Evolutionary conservation across 192 early-diverging fungal species (phyloP), one percentile per base, ranked within the genome.

Genomic region (Mortierella hygrophila): DNA sequence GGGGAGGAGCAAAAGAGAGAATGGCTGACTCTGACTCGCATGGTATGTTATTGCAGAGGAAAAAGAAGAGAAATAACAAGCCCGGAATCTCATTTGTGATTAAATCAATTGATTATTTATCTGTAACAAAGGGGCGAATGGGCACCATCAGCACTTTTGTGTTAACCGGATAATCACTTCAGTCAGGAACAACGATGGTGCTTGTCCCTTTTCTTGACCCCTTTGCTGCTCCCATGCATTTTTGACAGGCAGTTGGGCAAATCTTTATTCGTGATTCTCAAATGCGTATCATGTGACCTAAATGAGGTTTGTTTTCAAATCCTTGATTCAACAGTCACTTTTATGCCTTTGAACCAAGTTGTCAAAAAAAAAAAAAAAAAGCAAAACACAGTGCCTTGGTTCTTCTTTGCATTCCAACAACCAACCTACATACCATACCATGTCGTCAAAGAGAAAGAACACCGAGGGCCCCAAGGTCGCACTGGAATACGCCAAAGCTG

Each of bases 391-490:
- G 0, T 46, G 44, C 44, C 29, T 15, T 65, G 10, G 38, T 40
- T 65, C 10, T 1, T 29, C 60, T 65, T 46, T 72, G 41, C 71
- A n/a, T 41, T 46, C 76, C 65, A 69, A 37, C 42, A 13, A 68
- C 26, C 63, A 70, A 46, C 35, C 44, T 15, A 46, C 10, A 46
- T 29, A n/a, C 44, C 46, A 41, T 63, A 80, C 29, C 21, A 80
- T 80, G 79, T 86, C 83, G 42, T 85, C 82, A 65, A 86, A 86
- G 65, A 77, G 79, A 86, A 86, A 82, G 71, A 75, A 42, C 49
- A 38, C 60, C 21, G 80, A 82, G 32, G 75, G 80, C 23, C 44
- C 52, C 5, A 77, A 86, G 63, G 75, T 86, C 71, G 10, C 71
- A 32, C 47, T 86, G 29, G 75, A 81, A 41, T 79, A 81, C 20